A percentile compares a stretch with the other conserved stretches of the same genome.
These are phyloP conservation scores for Hyparrhenia diplandra DNA, from an alignment of 176 grass and related monocot genomes.

Conservation along the genomic window DNA sequence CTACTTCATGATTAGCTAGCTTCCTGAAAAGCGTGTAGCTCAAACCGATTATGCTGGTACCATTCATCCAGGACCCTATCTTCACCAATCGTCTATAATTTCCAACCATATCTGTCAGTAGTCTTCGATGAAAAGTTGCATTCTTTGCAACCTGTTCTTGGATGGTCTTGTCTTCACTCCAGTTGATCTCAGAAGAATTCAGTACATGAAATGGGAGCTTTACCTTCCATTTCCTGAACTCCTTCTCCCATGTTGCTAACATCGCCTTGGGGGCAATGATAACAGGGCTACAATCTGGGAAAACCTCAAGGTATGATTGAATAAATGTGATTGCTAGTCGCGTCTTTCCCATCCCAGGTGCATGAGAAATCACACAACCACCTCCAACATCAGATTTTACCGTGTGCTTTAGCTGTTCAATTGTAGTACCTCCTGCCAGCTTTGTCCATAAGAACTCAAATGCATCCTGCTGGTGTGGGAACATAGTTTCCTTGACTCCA, in stretches of 20 bases:
- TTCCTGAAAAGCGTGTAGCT: constrained; percentile 69
- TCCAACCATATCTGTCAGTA: constrained; percentile 2
- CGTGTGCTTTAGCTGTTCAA: constrained; percentile 35
- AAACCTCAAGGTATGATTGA: constrained; percentile 63
- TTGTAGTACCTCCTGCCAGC: constrained; percentile 45
- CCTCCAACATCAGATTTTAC: constrained; percentile 26
- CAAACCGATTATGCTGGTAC: constrained; percentile 63
- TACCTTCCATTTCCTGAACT: constrained; percentile 72
- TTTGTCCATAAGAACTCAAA: constrained; percentile 90
- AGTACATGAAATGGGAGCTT: constrained; percentile 74
- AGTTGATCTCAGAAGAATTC: constrained; percentile 45
- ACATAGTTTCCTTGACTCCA: constrained; percentile 46
- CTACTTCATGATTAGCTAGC: constrained; percentile 22
- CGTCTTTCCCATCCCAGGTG: constrained; percentile 73
- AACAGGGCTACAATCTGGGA: constrained; percentile 47
- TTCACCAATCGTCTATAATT: constrained; percentile 37
- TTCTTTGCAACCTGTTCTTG: constrained; percentile 11
- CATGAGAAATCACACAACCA: constrained; percentile 95
- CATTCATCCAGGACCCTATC: constrained; percentile 59
- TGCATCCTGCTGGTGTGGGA: constrained; percentile 64
- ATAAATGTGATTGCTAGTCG: constrained; percentile 70
- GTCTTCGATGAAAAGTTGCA: constrained; percentile 12
- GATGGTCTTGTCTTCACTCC: constrained; percentile 42
- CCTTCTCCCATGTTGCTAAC: constrained; percentile 65
- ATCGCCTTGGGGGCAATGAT: constrained; percentile 64